A percentile compares a stretch with the other conserved stretches of the same genome.
phyloP scores from a whole-genome alignment of 306 rosid species.

The Quercus dentata region DNA sequence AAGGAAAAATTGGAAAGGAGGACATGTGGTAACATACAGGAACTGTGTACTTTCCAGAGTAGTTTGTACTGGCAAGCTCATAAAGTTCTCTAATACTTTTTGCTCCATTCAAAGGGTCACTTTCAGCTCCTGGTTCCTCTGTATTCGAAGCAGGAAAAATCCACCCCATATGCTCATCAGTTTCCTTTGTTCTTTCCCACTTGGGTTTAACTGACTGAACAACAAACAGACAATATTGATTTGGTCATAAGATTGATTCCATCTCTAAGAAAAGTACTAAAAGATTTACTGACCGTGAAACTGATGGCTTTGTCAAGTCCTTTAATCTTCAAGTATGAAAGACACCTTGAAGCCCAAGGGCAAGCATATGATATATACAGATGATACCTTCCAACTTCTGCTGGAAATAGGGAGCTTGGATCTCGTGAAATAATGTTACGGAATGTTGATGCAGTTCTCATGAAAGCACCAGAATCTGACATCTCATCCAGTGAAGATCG shows the following conservation, averaged over 20 bases:
- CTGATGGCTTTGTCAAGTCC: constrained; percentile 1
- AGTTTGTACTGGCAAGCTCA: constrained; percentile 77
- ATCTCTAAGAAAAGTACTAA: not conserved
- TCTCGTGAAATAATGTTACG: constrained; percentile 58
- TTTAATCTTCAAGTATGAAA: constrained; percentile 8
- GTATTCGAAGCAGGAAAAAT: not conserved
- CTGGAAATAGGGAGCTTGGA: constrained; percentile 54
- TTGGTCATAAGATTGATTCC: not conserved
- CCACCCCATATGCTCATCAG: constrained; percentile 8
- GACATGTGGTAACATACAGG: constrained; percentile 51
- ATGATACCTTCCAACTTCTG: constrained; percentile 87
- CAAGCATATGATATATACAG: constrained; percentile 87
- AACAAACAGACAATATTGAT: not conserved
- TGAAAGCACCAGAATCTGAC: constrained; percentile 76
- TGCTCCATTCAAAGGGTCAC: constrained; percentile 51
- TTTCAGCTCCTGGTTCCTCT: not conserved
- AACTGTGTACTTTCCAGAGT: constrained; percentile 80
- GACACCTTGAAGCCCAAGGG: constrained; percentile 89
- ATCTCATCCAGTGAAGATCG: constrained; percentile 71
- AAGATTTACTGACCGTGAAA: not conserved
- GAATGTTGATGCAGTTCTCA: constrained; percentile 76
- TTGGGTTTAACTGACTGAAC: not conserved
- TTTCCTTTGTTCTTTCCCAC: constrained; percentile 1
- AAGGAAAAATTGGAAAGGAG: not conserved
- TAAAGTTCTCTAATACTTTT: constrained; percentile 80